Base-by-base conservation (phyloP, 2,329 filamentous ascomycete genomes). In the Xylaria sp. region DNA sequence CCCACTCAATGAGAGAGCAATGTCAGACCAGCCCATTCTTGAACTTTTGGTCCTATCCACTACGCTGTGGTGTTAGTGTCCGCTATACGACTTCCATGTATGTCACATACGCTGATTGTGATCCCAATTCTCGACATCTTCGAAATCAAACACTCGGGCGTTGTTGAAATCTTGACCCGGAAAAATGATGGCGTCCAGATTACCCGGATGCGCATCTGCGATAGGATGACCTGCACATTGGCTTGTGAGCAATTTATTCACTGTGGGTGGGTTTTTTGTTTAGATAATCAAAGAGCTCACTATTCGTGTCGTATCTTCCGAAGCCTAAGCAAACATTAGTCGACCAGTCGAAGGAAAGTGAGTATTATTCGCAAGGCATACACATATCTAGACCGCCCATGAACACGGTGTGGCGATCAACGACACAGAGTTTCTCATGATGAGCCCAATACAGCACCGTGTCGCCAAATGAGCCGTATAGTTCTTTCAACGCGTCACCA, bases 131-230 rank as follows among this genome's bases (percentile, higher is more conserved):
- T 87, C 81, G 25, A 95, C 92, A 74, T 93, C 89, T 55, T 90
- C 86, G 79, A 96, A 95, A 79, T 96, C 94, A 78, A 92, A 92
- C 41, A 97, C 89, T 61, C 90, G 86, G 28, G 94, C 93, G 74
- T 97, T 97, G 82, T 97, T 97, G 83, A 93, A 97, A 76, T 97
- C 94, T 78, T 97, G 94, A 0, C 94, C 94, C 0, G 94, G 93
- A 80, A 95, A 97, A 12, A 97, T 80, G 52, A 93, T 93, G 31
- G 88, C 84, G 67, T 93, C 89, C 28, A 97, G 78, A 78, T 97
- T 88, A 2, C 88, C 89, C 0, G 94, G 93, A 77, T 97, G 94
- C 15, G 90, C 90, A 80, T 97, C 94, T 3, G 94, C 89, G 72
- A 97, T 94, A 0, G 92, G 89, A 78, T 98, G 94, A 67, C 81